A percentile compares a stretch with the other conserved stretches of the same genome.
These are phyloP conservation scores for Tilletiaria anomala DNA, from an alignment of 1,284 basidiomycete species.

Conservation along the genomic window DNA sequence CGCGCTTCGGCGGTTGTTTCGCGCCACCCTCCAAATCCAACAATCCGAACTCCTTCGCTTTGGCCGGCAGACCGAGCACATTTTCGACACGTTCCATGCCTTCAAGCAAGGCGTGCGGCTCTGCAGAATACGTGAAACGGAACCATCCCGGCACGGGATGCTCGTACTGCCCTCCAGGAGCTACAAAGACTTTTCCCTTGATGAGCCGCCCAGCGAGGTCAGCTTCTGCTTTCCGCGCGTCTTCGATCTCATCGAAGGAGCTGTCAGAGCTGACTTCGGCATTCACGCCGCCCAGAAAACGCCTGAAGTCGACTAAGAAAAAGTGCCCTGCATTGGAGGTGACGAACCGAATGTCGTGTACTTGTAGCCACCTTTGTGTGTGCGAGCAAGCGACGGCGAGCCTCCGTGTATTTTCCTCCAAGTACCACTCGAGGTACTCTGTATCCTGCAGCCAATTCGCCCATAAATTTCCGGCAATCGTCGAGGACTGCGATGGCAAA, in stretches of 20 bases:
- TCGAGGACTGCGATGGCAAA: constrained; percentile 9
- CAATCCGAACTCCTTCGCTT: too few relatives aligned
- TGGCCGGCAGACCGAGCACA: constrained; percentile 12
- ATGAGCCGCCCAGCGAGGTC: constrained; percentile 8
- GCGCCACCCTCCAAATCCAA: too few relatives aligned
- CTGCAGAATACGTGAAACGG: constrained; percentile 8
- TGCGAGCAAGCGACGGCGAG: constrained; percentile 10
- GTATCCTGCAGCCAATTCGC: constrained; percentile 11
- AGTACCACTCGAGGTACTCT: constrained; percentile 15
- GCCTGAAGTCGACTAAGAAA: constrained; percentile 15
- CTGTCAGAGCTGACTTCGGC: too few relatives aligned
- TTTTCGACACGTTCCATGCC: constrained; percentile 12
- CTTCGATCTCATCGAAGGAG: not conserved
- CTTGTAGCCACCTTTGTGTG: constrained; percentile 6
- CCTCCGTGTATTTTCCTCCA: constrained; percentile 15
- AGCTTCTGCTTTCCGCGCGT: constrained; percentile 7
- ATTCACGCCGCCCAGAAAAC: too few relatives aligned
- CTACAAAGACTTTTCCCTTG: constrained; percentile 11
- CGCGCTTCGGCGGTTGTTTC: too few relatives aligned
- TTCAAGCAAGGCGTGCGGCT: constrained; percentile 9
- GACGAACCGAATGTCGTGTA: constrained; percentile 11
- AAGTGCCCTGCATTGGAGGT: constrained; percentile 19
- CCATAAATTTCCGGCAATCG: constrained; percentile 13
- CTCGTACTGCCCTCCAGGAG: constrained; percentile 22
- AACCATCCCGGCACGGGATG: constrained; percentile 10